Evolutionary conservation across 257 asterid species (phyloP).

Genomic region (Capsicum chinense): DNA sequence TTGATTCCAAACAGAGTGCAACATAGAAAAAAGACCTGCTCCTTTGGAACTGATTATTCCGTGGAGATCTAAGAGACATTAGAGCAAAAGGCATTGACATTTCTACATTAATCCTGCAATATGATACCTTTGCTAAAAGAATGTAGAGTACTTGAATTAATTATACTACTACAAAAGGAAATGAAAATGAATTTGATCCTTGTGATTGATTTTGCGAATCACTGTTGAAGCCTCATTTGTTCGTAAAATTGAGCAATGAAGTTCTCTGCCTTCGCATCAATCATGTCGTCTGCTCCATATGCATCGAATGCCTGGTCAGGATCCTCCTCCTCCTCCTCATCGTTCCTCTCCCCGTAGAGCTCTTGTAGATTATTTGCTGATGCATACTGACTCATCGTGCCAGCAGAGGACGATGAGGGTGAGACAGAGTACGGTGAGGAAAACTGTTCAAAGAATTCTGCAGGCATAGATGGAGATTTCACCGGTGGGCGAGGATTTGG

Average conservation of each 20-base stretch:
- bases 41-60: slow-evolving; percentile 3
- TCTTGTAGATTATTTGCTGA: slow-evolving; percentile 46
- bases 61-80: neutral
- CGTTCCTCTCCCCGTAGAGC: slow-evolving; percentile 10
- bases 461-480: neutral
- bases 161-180: slow-evolving; percentile 20
- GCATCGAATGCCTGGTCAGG: slow-evolving; percentile 46
- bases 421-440: neutral
- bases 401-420: slow-evolving; percentile 19
- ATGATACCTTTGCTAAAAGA: neutral
- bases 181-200: neutral
- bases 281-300: slow-evolving; percentile 45
- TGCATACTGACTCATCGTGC: slow-evolving; percentile 49
- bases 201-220: neutral
- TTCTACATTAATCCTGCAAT: slow-evolving; percentile 16
- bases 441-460: neutral
- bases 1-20: neutral
- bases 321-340: slow-evolving; percentile 34
- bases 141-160: neutral
- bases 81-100: slow-evolving; percentile 17
- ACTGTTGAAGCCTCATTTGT: slow-evolving; percentile 40
- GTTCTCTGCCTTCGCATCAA: slow-evolving; percentile 47
- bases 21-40: neutral
- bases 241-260: slow-evolving; percentile 51
- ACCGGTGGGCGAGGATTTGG: slow-evolving; percentile 30